Percentiles rank a stretch among this genome's conserved stretches.
phyloP scores from a whole-genome alignment of 2,329 filamentous ascomycete species.

The Alternaria atra region DNA sequence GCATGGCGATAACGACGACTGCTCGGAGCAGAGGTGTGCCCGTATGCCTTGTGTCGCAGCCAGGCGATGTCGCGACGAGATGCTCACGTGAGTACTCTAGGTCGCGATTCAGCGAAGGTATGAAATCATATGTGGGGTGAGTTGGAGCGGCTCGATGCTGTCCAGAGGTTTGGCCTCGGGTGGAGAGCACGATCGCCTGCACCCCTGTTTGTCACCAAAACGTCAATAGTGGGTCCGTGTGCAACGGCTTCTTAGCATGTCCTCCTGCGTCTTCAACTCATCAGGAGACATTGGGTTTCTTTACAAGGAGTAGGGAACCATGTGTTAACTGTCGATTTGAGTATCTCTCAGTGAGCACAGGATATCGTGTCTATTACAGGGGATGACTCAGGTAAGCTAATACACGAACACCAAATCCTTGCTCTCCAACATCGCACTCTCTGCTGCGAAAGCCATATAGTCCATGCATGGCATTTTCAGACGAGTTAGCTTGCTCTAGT shows the following conservation, averaged over 20 bases:
- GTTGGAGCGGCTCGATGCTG: not conserved
- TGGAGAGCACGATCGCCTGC: conserved; percentile 5
- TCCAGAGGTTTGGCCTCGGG: conserved; percentile 1
- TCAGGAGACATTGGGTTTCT: not conserved
- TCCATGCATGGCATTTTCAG: not conserved
- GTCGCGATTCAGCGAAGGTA: not conserved
- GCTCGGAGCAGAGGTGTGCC: conserved; percentile 21
- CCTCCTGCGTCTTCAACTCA: not conserved
- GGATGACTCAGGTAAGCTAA: not conserved
- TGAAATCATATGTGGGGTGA: conserved; percentile 17
- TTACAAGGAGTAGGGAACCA: not conserved
- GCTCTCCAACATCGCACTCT: not conserved
- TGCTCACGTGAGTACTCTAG: not conserved
- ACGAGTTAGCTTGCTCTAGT: not conserved
- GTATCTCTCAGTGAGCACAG: not conserved
- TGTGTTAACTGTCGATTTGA: not conserved
- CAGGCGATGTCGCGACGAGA: conserved; percentile 5
- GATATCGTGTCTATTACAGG: not conserved
- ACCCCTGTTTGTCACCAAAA: conserved; percentile 10
- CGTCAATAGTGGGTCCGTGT: conserved; percentile 7
- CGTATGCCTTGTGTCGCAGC: not conserved
- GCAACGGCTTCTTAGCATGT: conserved; percentile 1
- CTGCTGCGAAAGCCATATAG: not conserved
- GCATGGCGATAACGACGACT: conserved; percentile 37
- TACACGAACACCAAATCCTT: not conserved